Base-by-base conservation (phyloP, 2,329 filamentous ascomycete species). In the Blastomyces parvus region DNA sequence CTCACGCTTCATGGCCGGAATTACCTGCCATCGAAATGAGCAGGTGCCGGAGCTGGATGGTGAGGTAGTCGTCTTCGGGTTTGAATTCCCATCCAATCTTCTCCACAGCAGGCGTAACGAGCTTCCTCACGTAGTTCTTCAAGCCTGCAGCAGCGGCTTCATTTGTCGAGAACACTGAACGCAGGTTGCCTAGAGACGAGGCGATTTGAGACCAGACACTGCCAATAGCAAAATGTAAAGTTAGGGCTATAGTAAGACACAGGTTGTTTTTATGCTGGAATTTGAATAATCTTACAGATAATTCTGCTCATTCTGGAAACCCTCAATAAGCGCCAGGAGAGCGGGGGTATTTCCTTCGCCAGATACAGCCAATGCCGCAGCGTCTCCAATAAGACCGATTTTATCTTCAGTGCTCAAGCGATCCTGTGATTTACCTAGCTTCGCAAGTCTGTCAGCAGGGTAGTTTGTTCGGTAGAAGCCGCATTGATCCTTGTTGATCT, bases 401-500 rank as follows among this genome's bases (percentile, higher is more conserved):
- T 94, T 96, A 78, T 99, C 94, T 73, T 93, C 86, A 6, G 88
- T 86, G 66, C 83, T 89, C 30, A 99, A 82, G 68, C 86, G 86
- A 68, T 89, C 83, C 19, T 91, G 86, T 69, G 90, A 86, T 61
- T 86, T 83, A 64, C 90, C 89, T 30, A 99, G 86, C 77, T 91
- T 91, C 48, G 84, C 84, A 50, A 99, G 83, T 58, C 93, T 86
- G 66, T 85, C 82, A n/a, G 90, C 86, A 5, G 94, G 91, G 73
- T 97, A 96, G 77, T 96, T 96, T 59, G 93, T 94, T 65, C 92
- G 86, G 79, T 95, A 97, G 77, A 89, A 97, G 33, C 91, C 93
- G 60, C 88, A 91, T 64, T 93, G 89, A 62, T 93, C 86, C 65
- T 88, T 86, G 80, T 99, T 99, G 70, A 99, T 82, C 79, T 96